Base-by-base conservation (phyloP, 495 filamentous ascomycete species). In the Friedmanniomyces endolithicus region DNA sequence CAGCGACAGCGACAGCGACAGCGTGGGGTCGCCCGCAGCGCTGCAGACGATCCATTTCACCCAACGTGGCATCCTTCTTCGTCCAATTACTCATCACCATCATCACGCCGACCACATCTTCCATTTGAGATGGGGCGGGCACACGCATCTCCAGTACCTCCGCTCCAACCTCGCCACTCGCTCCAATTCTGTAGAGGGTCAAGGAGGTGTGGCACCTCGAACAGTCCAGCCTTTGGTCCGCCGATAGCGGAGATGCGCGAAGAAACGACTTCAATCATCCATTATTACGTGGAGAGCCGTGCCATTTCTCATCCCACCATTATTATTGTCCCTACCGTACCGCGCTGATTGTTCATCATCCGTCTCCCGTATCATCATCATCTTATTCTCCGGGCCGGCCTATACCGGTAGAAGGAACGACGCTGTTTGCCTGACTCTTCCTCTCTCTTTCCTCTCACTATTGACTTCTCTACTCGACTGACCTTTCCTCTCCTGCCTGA, bases 1-100 rank as follows among this genome's bases (percentile, higher is more conserved):
- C n/a, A n/a, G n/a, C n/a, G 16, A 14, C 19, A 48, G 23, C 24
- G 51, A 39, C 45, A 39, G 51, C 37, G 51, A 53, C 40, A 12
- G 40, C 16, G 47, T 7, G 24, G 25, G 23, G 20, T n/a, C 33
- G 6, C 37, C 37, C 16, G 37, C 37, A 41, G 37, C 37, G 17
- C 37, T 14, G 37, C 37, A 41, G 14, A 41, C 16, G 6, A 41
- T 19, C 37, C 12, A 35, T 35, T 16, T 35, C 8, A 8, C 33
- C 8, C 33, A 8, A 16, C 33, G 16, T 35, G 16, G 33, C 33
- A 35, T 35, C 33, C 16, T 35, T 35, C 33, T 8, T 35, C 33
- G 16, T 8, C 33, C n/a, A n/a, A n/a, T n/a, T 35, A 35, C 33
- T 8, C 33, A 41, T n/a, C 37, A 41, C 12, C 37, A 41, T 41